These are phyloP conservation scores for Lumnitzera littorea DNA, from an alignment of 345 rosid genomes.

Conservation along the genomic window DNA sequence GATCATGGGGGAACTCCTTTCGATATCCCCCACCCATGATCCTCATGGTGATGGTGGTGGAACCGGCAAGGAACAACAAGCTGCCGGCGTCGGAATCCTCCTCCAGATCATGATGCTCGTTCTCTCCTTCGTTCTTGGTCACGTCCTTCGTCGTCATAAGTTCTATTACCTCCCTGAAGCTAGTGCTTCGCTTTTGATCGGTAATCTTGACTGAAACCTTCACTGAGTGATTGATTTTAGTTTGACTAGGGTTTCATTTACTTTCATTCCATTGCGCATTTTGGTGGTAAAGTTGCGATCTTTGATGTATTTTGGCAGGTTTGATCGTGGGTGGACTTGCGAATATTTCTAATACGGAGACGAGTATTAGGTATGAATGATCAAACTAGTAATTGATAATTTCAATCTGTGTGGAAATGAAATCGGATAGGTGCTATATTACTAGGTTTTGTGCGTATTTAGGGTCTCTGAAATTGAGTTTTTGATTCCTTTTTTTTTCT, in stretches of 20 bases:
- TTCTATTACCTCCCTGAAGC: slow-evolving; percentile 97
- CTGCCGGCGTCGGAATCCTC: slow-evolving; percentile 95
- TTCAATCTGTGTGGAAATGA: not conserved
- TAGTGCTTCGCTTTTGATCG: slow-evolving; percentile 96
- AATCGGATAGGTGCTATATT: not conserved
- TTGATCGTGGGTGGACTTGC: slow-evolving; percentile 88
- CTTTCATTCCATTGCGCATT: not conserved
- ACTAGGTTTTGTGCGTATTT: not conserved
- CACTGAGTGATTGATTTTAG: not conserved
- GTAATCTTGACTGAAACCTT: slow-evolving; percentile 20
- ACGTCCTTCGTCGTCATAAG: slow-evolving; percentile 93
- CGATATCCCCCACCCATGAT: slow-evolving; percentile 8
- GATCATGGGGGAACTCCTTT: slow-evolving; percentile 12
- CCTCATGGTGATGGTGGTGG: slow-evolving; percentile 11
- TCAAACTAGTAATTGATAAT: not conserved
- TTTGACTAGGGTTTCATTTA: slow-evolving; percentile 1
- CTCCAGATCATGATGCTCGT: slow-evolving; percentile 99
- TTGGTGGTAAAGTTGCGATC: not conserved
- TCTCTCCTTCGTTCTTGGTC: slow-evolving; percentile 94
- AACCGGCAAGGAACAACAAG: slow-evolving; percentile 83
- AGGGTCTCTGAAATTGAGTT: not conserved
- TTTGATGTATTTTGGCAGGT: slow-evolving; percentile 29
- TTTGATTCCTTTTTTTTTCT: not conserved
- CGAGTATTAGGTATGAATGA: slow-evolving; percentile 59
- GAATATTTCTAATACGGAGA: slow-evolving; percentile 83